phyloP scores from a whole-genome alignment of 2,329 filamentous ascomycete species.

The Achaetomium macrosporum region DNA sequence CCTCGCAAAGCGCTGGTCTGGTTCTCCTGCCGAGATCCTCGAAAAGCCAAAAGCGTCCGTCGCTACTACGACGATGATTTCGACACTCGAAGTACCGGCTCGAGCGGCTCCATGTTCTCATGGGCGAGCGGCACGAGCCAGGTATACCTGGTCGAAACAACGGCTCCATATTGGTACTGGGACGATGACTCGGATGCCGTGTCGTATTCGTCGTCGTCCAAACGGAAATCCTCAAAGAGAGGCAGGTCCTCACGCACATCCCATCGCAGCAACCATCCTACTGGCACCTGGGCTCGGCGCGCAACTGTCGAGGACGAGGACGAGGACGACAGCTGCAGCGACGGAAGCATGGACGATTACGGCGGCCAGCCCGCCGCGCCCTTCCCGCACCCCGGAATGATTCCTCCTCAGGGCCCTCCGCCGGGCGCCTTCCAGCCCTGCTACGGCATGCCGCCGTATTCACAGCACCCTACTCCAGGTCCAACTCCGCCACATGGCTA shows the following conservation, averaged over 20 bases:
- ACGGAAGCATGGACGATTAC: conserved; percentile 9
- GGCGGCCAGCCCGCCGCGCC: background rate
- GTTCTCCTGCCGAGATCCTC: conserved; percentile 21
- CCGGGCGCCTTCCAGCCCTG: conserved; percentile 14
- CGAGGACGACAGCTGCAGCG: conserved; percentile 15
- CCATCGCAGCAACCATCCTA: conserved; percentile 1
- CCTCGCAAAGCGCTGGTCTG: conserved; percentile 23
- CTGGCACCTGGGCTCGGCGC: conserved; percentile 8
- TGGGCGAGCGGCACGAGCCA: conserved; percentile 13
- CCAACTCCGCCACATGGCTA: background rate
- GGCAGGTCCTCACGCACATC: conserved; percentile 12
- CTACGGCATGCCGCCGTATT: conserved; percentile 2
- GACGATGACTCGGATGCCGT: conserved; percentile 5
- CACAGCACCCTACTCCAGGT: background rate
- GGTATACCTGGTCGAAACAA: conserved; percentile 18
- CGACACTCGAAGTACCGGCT: conserved; percentile 20
- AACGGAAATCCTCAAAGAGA: conserved; percentile 8
- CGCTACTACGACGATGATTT: conserved; percentile 22
- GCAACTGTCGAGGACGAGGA: conserved; percentile 14
- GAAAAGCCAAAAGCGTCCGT: conserved; percentile 21
- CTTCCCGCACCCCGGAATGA: conserved; percentile 2
- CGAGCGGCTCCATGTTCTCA: conserved; percentile 15
- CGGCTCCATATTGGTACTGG: conserved; percentile 7
- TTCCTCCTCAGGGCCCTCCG: conserved; percentile 2
- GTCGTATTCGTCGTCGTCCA: conserved; percentile 1